These are phyloP conservation scores for Epichloe bromicola DNA, from an alignment of 2,329 filamentous ascomycete genomes.

Conservation along the genomic window DNA sequence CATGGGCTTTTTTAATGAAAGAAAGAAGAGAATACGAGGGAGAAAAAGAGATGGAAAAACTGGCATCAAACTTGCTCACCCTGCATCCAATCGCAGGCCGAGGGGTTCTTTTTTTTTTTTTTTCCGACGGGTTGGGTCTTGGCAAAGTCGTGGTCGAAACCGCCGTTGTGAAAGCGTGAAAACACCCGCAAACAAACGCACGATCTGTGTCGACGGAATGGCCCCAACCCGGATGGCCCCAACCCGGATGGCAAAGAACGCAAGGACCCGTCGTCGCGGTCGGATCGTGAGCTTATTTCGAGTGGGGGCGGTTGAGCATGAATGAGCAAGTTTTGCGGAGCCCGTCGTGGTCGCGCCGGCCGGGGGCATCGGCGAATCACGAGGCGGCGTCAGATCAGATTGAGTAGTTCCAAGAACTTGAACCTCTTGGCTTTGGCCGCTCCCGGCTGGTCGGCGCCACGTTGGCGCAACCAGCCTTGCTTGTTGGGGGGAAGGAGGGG, in stretches of 20 bases:
- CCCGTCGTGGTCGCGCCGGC: not conserved
- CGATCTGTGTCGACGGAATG: too few relatives aligned
- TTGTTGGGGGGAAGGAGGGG: too few relatives aligned
- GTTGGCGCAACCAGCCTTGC: too few relatives aligned
- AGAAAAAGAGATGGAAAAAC: not conserved
- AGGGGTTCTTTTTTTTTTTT: too few relatives aligned
- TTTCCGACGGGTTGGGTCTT: too few relatives aligned
- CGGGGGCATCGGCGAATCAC: not conserved
- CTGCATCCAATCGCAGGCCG: not conserved
- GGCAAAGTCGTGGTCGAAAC: too few relatives aligned
- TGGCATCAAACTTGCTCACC: conserved; percentile 1
- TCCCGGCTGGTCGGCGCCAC: not conserved
- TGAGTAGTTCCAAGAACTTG: not conserved
- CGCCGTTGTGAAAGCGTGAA: too few relatives aligned
- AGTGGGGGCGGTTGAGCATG: conserved; percentile 15
- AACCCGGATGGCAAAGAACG: not conserved
- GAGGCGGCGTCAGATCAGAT: not conserved
- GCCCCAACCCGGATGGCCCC: too few relatives aligned
- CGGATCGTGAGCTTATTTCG: not conserved
- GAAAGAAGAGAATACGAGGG: not conserved
- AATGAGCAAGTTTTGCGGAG: conserved; percentile 25
- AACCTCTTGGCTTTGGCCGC: not conserved
- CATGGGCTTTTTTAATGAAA: not conserved
- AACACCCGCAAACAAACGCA: too few relatives aligned
- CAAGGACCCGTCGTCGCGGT: not conserved